These are phyloP conservation scores for Polyplosphaeria fusca DNA, from an alignment of 495 filamentous ascomycete genomes.

Conservation along the genomic window DNA sequence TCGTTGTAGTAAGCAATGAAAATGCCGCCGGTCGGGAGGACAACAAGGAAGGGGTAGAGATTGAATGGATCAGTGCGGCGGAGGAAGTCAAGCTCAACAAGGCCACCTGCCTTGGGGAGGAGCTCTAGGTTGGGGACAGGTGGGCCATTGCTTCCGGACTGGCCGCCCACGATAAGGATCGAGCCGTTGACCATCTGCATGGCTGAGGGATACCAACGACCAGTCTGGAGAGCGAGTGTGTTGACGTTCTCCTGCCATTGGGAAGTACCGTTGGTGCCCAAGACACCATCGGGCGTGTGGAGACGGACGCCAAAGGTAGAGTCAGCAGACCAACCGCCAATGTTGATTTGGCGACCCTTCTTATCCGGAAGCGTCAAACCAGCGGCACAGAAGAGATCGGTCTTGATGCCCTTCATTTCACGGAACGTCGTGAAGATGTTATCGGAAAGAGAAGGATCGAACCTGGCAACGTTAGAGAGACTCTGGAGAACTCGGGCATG, in stretches of 20 bases:
- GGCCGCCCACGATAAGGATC: conserved; percentile 62
- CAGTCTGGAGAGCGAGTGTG: conserved; percentile 53
- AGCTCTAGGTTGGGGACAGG: conserved; percentile 59
- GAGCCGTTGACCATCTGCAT: conserved; percentile 68
- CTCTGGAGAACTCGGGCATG: conserved; percentile 44
- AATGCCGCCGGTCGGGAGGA: conserved; percentile 59
- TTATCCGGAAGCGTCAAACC: conserved; percentile 62
- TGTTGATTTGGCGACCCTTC: conserved; percentile 58
- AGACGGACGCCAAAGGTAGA: conserved; percentile 63
- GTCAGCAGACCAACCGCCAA: conserved; percentile 64
- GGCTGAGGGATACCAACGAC: conserved; percentile 64
- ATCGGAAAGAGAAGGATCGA: no score
- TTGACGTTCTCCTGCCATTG: conserved; percentile 66
- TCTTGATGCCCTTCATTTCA: conserved; percentile 61
- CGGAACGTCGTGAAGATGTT: conserved; percentile 50
- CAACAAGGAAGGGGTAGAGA: conserved; percentile 57
- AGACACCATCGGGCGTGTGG: conserved; percentile 59
- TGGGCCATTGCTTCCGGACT: conserved; percentile 58
- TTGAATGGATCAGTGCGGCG: conserved; percentile 63
- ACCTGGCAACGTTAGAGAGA: no score
- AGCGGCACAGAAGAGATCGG: conserved; percentile 63
- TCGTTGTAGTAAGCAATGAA: conserved; percentile 68
- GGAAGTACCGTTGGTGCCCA: conserved; percentile 53
- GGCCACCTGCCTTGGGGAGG: conserved; percentile 47
- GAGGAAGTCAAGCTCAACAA: conserved; percentile 59